Base-by-base conservation (phyloP, 495 filamentous ascomycete species). In the Annulohypoxylon bovei region DNA sequence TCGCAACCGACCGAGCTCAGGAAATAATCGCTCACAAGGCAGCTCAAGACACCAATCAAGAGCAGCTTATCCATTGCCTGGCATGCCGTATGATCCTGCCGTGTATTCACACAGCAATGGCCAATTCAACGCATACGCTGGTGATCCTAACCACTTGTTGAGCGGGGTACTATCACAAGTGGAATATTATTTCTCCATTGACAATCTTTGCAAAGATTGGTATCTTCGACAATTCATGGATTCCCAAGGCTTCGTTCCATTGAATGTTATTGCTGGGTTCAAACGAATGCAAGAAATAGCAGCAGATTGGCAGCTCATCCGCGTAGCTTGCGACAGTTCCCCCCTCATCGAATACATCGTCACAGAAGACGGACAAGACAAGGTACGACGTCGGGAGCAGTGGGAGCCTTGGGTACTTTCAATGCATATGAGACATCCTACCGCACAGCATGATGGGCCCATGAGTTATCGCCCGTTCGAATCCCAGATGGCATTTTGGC, bases 171-270 rank as follows among this genome's bases (percentile, higher is more conserved):
- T 74, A 40, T 58, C 53, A 59, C 94, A 98, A 78, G 81, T 98
- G 80, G 92, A 96, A 72, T 98, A 98, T 80, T 99, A 98, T 78
- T 95, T 99, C 81, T 98, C 94, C 0, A 86, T 97, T 7, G 93
- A 98, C 70, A 98, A 98, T 77, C 87, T 98, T 60, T 95, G 92
- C 87, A 98, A 97, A 80, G 95, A 99, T 73, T 85, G 90, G 71
- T 98, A 88, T 79, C 86, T 99, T 28, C 89, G 95, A 30, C 89
- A 88, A 66, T 90, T 93, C 57, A 98, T 99, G 96, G 95, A 99
- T 75, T 91, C 88, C 2, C 90, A 97, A 77, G 95, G 95, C 7
- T 99, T 92, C 76, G 94, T 97, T n/a, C 87, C 86, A 56, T 77
- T 99, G 59, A 78, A 77, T 25, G 82, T 97, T 44, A 89, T 99